Evolutionary conservation across 768 basidiomycete genomes (phyloP), one percentile per base, ranked within the genome.

Genomic region (Mycena maculata): DNA sequence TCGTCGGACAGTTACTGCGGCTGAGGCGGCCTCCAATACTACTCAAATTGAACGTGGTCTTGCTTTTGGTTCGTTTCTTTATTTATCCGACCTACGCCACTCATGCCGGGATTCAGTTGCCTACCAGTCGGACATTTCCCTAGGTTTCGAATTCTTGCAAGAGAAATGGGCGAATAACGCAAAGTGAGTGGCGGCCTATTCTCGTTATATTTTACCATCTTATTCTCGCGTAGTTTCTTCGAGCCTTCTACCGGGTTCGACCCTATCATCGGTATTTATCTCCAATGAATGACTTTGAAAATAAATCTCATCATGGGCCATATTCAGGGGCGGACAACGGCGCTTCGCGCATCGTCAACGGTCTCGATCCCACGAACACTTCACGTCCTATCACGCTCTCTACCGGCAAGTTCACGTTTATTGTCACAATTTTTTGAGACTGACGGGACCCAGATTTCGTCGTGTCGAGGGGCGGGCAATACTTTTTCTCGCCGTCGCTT

Each of bases 401-500:
- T n/a, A 66, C 64, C 12, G 60, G 60, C n/a, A 45, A 44, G 50
- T 44, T 11, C 3, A 2, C 39, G 11, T 49, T 15, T 5, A 11
- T 13, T 15, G 0, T 1, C n/a, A 28, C 20, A 0, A 27, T 5
- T 38, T 25, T 22, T 20, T 36, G n/a, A 45, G 4, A 13, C n/a
- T 48, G 3, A 48, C 4, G 20, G 18, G 9, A 31, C 13, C 79
- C 79, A 10, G 74, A 75, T 30, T 85, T 83, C 65, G 77, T 87
- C 50, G 71, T 81, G 36, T 78, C 86, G 45, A 80, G 82, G 25
- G 84, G 86, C 42, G 85, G 86, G 60, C 86, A 85, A 69, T 86
- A 86, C 71, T 87, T 86, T 74, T 87, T 86, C 74, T 75, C 81
- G 5, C 87, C 86, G 1, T 84, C 84, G 23, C 73, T 86, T 58